These are phyloP conservation scores for Fusarium bulbicola DNA, from an alignment of 2,329 filamentous ascomycete species.

Conservation along the genomic window DNA sequence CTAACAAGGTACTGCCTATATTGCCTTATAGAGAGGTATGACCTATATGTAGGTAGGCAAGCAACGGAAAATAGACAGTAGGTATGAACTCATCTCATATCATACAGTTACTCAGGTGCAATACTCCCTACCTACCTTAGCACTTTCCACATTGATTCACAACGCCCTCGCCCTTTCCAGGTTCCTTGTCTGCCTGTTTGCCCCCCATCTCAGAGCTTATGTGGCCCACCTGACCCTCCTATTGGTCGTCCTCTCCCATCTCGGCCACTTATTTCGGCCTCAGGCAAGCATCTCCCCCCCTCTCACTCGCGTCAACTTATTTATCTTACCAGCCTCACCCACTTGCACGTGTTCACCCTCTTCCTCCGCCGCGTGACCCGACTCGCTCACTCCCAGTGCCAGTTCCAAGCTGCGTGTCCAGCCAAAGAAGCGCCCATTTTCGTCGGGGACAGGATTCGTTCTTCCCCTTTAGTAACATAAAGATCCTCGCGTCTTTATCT, in stretches of 20 bases:
- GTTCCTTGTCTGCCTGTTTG: slow-evolving; percentile 5
- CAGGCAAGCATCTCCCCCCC: slow-evolving; percentile 32
- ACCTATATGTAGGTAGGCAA: background rate
- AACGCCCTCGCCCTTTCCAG: slow-evolving; percentile 11
- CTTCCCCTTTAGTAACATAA: slow-evolving; percentile 43
- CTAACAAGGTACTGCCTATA: background rate
- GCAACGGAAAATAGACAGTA: background rate
- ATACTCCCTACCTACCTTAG: background rate
- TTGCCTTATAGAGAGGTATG: background rate
- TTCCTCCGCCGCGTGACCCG: slow-evolving; percentile 53
- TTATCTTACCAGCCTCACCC: slow-evolving; percentile 50
- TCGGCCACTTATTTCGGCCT: slow-evolving; percentile 29
- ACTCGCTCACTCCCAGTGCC: slow-evolving; percentile 38
- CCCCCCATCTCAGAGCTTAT: slow-evolving; percentile 32
- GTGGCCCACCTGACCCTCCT: slow-evolving; percentile 28
- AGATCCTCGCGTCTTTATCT: slow-evolving; percentile 33
- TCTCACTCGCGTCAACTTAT: slow-evolving; percentile 39
- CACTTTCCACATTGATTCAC: slow-evolving; percentile 21
- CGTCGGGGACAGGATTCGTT: slow-evolving; percentile 17
- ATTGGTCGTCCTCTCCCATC: slow-evolving; percentile 29
- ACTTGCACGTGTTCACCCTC: slow-evolving; percentile 53
- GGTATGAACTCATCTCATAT: background rate
- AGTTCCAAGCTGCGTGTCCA: slow-evolving; percentile 28
- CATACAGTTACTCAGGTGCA: background rate
- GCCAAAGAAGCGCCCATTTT: slow-evolving; percentile 13